Evolutionary conservation across 2,329 filamentous ascomycete genomes (phyloP), one percentile per base, ranked within the genome.

Genomic region (Metarhizium sp.): DNA sequence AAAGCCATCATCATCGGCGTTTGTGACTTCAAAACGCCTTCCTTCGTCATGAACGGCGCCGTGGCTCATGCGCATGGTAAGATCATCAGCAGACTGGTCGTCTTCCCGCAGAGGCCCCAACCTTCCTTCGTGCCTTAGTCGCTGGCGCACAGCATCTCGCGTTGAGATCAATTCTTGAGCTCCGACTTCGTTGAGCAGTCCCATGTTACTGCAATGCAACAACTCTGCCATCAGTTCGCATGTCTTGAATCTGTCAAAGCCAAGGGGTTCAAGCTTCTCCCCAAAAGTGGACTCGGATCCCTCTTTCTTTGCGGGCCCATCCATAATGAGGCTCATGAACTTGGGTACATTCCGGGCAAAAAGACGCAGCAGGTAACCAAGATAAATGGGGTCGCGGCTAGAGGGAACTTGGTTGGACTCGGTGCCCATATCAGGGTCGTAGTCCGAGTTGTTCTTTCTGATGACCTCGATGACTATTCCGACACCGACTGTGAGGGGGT

Each of bases 391-490:
- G 65, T 99, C 94, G 52, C 88, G 85, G 61, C 84, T 87, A 1
- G 91, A 92, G 0, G 92, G 92, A 54, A 86, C 78, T 2, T 88
- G 82, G 60, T 88, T 88, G 32, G 88, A 84, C 57, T 91, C 90
- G 51, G 87, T 84, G 58, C 92, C 85, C 63, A 92, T 88, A 63
- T 97, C 94, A 1, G 94, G 87, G 63, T 99, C 94, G 68, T 99
- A 99, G 71, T 99, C 94, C 0, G 94, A 97, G 69, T 99, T 99
- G 73, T 99, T 99, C 75, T 99, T 99, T 58, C 94, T 84, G 68
- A 99, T 99, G 49, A 99, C 94, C 72, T 99, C 94, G 60, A 99
- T 99, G 38, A 99, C 83, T 65, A 97, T 96, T 20, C 94, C 94
- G 11, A 99, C 94, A 51, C 94, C 94, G 16, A 97, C 95, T 0